phyloP scores from a whole-genome alignment of 2,329 filamentous ascomycete species.

The Hypoxylon sp. region DNA sequence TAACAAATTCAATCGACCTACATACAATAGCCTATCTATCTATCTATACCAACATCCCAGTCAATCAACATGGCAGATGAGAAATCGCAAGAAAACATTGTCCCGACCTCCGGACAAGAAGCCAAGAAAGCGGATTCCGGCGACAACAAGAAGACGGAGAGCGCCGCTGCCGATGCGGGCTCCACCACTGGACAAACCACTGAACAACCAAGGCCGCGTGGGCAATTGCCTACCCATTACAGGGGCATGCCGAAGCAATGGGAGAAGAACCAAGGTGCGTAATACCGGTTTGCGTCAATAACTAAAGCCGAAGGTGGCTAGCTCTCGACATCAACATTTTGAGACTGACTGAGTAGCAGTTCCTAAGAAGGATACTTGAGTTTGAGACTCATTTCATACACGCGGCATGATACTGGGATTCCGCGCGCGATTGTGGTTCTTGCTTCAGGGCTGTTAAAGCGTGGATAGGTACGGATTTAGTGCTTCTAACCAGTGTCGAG shows the following conservation, averaged over 20 bases:
- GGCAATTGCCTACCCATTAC: conserved; percentile 46
- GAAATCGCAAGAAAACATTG: conserved; percentile 32
- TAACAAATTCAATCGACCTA: conserved; percentile 1
- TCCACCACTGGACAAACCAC: conserved; percentile 23
- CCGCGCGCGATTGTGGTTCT: not conserved
- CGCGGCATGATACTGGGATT: not conserved
- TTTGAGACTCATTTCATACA: not conserved
- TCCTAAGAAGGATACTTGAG: conserved; percentile 43
- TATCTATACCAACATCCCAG: not conserved
- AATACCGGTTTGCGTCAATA: not conserved
- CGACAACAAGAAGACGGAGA: conserved; percentile 38
- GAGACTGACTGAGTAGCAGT: conserved; percentile 36
- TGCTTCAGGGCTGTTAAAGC: not conserved
- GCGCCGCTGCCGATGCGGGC: conserved; percentile 24
- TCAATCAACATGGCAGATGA: conserved; percentile 35
- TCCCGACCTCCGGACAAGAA: conserved; percentile 14
- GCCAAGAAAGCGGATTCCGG: conserved; percentile 28
- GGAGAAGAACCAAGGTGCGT: conserved; percentile 48
- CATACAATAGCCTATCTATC: conserved; percentile 14
- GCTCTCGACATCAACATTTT: not conserved
- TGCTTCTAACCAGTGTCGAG: not conserved
- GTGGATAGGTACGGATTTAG: not conserved
- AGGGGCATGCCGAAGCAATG: conserved; percentile 49
- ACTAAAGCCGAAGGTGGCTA: too few relatives aligned
- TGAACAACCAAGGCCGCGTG: conserved; percentile 29